phyloP scores from a whole-genome alignment of 768 basidiomycete species.

The Strobilomyces dryophilus region DNA sequence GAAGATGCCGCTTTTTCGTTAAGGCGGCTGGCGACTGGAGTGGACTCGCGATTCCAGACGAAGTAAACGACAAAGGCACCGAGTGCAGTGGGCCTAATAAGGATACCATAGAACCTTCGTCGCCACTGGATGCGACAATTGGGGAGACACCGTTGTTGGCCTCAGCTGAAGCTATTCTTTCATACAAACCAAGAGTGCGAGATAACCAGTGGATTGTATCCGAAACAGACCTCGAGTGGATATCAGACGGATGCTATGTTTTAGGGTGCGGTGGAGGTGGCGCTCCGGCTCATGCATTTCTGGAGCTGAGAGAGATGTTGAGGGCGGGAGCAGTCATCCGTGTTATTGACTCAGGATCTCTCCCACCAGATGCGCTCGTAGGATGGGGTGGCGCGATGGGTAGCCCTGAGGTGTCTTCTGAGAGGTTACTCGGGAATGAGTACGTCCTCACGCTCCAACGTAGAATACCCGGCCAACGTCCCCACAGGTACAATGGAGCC shows the following conservation, averaged over 20 bases:
- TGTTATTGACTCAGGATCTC: conserved; percentile 41
- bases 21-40: conserved; percentile 55
- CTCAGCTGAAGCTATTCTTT: conserved; percentile 26
- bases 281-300: conserved; percentile 47
- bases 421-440: conserved; percentile 38
- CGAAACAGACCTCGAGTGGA: conserved; percentile 51
- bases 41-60: conserved; percentile 21
- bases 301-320: conserved; percentile 49
- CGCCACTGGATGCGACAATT: conserved; percentile 3
- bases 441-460: conserved; percentile 8
- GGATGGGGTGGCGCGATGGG: conserved; percentile 42
- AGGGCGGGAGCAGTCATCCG: conserved; percentile 44
- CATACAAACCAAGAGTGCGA: conserved; percentile 33
- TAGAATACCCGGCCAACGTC: not conserved
- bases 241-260: conserved; percentile 59
- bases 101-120: not conserved
- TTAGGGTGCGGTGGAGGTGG: conserved; percentile 65
- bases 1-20: conserved; percentile 45
- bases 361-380: conserved; percentile 40
- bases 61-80: conserved; percentile 12
- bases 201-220: conserved; percentile 41
- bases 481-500: conserved; percentile 32
- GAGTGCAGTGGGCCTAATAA: conserved; percentile 1
- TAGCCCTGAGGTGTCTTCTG: conserved; percentile 37
- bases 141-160: conserved; percentile 13